phyloP scores from a whole-genome alignment of 139 green algal genomes.

The Haematococcus lacustris region DNA sequence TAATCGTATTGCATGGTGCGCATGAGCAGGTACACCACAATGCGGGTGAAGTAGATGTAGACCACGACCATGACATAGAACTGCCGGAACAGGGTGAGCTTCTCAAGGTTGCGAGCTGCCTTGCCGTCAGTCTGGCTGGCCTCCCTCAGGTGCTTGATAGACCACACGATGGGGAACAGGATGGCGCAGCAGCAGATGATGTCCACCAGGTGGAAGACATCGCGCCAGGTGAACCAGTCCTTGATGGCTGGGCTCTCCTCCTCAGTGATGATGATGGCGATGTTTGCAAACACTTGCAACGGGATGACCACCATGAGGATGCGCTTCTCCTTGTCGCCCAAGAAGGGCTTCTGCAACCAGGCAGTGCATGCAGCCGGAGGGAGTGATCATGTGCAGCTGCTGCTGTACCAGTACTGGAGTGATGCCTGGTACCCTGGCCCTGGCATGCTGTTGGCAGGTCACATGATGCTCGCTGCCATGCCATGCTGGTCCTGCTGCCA shows the following conservation, averaged over 20 bases:
- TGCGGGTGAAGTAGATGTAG: conserved; percentile 98
- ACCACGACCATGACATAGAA: conserved; percentile 83
- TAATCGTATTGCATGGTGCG: conserved; percentile 64
- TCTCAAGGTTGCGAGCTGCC: conserved; percentile 67
- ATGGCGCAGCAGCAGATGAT: conserved; percentile 97
- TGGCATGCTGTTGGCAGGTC: neutral
- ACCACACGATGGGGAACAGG: conserved; percentile 97
- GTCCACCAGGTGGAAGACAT: conserved; percentile 94
- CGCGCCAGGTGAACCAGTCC: conserved; percentile 87
- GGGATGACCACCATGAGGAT: conserved; percentile 91
- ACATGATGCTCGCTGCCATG: no score
- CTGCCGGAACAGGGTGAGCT: conserved; percentile 90
- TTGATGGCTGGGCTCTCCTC: conserved; percentile 68
- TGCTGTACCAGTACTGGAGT: neutral
- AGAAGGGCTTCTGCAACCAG: conserved; percentile 78
- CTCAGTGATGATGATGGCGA: conserved; percentile 86
- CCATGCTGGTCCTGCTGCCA: no score
- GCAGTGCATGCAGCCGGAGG: neutral
- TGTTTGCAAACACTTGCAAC: conserved; percentile 91
- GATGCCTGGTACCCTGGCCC: no score
- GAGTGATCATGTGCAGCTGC: no score
- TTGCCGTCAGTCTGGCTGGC: conserved; percentile 51
- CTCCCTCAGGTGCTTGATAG: conserved; percentile 88
- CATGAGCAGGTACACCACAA: conserved; percentile 92
- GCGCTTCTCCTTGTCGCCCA: conserved; percentile 80